Evolutionary conservation across 495 filamentous ascomycete genomes (phyloP).

Genomic region (Penicillium crystallinum): DNA sequence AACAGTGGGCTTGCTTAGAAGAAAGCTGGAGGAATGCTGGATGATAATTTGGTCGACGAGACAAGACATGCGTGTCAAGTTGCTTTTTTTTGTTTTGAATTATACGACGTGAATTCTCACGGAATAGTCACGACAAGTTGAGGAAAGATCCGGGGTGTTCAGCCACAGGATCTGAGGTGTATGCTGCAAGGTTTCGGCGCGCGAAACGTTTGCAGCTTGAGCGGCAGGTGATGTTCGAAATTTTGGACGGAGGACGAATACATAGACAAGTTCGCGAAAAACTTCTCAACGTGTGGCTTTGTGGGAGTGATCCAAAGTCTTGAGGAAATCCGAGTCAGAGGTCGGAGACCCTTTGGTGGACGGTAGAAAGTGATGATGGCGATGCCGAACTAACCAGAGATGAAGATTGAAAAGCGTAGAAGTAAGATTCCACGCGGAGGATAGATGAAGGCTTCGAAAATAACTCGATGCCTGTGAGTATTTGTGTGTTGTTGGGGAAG

Average conservation of each 20-base stretch:
- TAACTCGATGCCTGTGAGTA: slow-evolving; percentile 13
- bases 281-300: slow-evolving; percentile 31
- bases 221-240: slow-evolving; percentile 78
- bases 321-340: slow-evolving; percentile 30
- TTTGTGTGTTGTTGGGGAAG: slow-evolving; percentile 11
- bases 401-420: slow-evolving; percentile 2
- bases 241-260: slow-evolving; percentile 73
- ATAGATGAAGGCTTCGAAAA: slow-evolving; percentile 14
- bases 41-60: slow-evolving; percentile 37
- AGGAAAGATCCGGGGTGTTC: slow-evolving; percentile 39
- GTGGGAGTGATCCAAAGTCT: slow-evolving; percentile 38
- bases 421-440: slow-evolving; percentile 19
- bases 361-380: slow-evolving; percentile 24
- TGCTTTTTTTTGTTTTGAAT: slow-evolving; percentile 37
- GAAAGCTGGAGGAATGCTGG: slow-evolving; percentile 38
- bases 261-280: slow-evolving; percentile 59
- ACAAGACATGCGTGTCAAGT: slow-evolving; percentile 53
- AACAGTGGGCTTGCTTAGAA: slow-evolving; percentile 20
- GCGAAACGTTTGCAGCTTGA: slow-evolving; percentile 92
- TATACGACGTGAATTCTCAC: slow-evolving; percentile 14
- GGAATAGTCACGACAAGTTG: slow-evolving; percentile 22
- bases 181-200: slow-evolving; percentile 82
- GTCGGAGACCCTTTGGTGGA: slow-evolving; percentile 18
- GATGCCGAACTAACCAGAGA: slow-evolving; percentile 13
- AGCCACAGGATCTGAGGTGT: slow-evolving; percentile 81